Base-by-base conservation (phyloP, 1,139 yeast species). In the Geotrichum candidum region DNA sequence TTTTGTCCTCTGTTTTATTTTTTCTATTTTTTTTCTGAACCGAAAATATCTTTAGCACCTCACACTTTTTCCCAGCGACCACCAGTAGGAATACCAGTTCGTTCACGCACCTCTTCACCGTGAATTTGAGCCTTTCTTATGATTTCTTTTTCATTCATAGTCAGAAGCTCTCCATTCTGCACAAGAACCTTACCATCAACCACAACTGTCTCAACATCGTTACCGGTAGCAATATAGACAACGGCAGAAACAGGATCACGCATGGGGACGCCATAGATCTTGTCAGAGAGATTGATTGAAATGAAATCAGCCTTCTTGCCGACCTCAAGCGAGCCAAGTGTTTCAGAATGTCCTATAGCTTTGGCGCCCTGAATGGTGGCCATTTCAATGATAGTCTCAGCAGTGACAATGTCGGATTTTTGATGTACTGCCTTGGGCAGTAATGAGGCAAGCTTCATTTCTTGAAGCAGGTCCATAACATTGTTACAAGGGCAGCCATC, bases 281-380 rank as follows among this genome's bases (percentile, higher is more conserved):
- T 68, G 59, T 68, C 65, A 15, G 61, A 63, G 25, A 68, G 61
- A 61, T 69, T 63, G 38, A 69, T 63, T 1, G 69, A 59, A 58
- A 69, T 69, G 25, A 69, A 66, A 56, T 69, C 72, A 50, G 71
- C 72, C 55, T 69, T 70, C 57, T 71, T 70, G 27, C 74, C 74
- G 50, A 70, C 64, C 52, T 68, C 70, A 56, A 71, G 65, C 1
- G 71, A 64, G 7, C 74, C 74, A 11, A 63, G 58, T 4, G 54
- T 38, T 48, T 63, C 60, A 13, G 58, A 64, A 31, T 59, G 65
- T 4, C 65, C 65, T 53, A 63, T 63, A 27, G 72, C 63, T 29
- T 66, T 60, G 65, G 62, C 45, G 63, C 71, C 63, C 61, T 66
- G 33, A 68, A 72, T 41, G 70, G 74, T 52, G 66, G 70, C 50